These are phyloP conservation scores for Tricholoma hemisulphureum DNA, from an alignment of 768 basidiomycete species.

Conservation along the genomic window DNA sequence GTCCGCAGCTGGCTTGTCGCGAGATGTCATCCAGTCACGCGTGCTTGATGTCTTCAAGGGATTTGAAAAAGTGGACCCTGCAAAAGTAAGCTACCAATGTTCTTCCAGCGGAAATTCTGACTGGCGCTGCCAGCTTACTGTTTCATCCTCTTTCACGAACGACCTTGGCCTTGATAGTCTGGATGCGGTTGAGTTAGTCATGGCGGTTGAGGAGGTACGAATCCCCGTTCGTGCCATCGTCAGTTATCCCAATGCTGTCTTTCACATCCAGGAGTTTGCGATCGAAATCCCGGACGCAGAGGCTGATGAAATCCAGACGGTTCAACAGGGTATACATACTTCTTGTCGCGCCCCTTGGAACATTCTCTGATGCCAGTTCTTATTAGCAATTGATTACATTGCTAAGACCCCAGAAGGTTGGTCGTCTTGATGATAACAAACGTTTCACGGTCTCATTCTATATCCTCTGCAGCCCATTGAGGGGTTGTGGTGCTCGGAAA, in stretches of 20 bases:
- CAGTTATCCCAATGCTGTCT: constrained; percentile 7
- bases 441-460: not conserved
- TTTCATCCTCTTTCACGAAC: constrained; percentile 55
- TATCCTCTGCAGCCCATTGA: constrained; percentile 45
- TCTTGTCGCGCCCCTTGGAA: constrained; percentile 6
- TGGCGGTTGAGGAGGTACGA: constrained; percentile 93
- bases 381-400: constrained; percentile 89
- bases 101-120: not conserved
- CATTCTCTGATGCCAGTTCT: constrained; percentile 15
- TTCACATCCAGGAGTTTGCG: constrained; percentile 82
- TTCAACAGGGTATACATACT: constrained; percentile 74
- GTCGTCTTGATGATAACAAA: constrained; percentile 10
- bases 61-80: constrained; percentile 83
- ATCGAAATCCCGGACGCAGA: constrained; percentile 98
- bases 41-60: constrained; percentile 82
- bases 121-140: constrained; percentile 18
- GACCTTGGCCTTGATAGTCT: constrained; percentile 94
- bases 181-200: constrained; percentile 96
- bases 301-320: constrained; percentile 91
- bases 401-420: constrained; percentile 87
- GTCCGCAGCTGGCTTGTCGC: constrained; percentile 61
- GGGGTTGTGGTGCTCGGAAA: constrained; percentile 30
- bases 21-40: constrained; percentile 67
- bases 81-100: constrained; percentile 49
- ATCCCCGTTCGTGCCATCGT: constrained; percentile 2